phyloP scores from a whole-genome alignment of 352 stramenopile species.

The Pythium plurisporium region DNA sequence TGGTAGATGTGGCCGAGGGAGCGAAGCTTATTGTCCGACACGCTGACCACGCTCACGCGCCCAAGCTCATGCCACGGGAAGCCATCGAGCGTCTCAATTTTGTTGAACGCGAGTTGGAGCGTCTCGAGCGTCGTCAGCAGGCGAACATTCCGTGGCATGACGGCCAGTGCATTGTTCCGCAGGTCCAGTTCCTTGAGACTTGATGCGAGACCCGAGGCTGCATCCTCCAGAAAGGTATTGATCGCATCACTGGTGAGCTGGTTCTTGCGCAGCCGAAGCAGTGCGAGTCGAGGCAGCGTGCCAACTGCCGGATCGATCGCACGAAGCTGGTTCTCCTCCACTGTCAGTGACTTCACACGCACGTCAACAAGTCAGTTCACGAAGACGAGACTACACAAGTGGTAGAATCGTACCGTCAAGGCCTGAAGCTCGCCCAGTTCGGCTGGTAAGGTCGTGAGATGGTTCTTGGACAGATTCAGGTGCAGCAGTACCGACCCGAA shows the following conservation, averaged over 20 bases:
- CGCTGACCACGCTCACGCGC: constrained; percentile 50
- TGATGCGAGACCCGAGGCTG: not conserved
- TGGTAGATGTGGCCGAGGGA: constrained; percentile 64
- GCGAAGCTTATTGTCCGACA: constrained; percentile 75
- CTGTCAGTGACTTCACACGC: constrained; percentile 58
- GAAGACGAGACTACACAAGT: not conserved
- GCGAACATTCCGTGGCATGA: constrained; percentile 36
- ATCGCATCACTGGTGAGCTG: constrained; percentile 45
- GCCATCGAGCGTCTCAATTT: constrained; percentile 57
- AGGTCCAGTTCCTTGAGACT: constrained; percentile 63
- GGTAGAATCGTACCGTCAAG: constrained; percentile 32
- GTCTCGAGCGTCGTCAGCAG: constrained; percentile 47
- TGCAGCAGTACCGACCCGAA: constrained; percentile 54
- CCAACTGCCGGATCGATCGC: constrained; percentile 39
- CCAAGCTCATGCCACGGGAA: constrained; percentile 52
- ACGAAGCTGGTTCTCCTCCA: constrained; percentile 63
- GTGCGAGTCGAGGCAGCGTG: constrained; percentile 41
- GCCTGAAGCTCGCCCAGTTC: constrained; percentile 40
- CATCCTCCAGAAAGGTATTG: constrained; percentile 33
- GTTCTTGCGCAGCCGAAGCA: constrained; percentile 74
- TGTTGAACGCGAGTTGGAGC: constrained; percentile 66
- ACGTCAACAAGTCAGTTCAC: not conserved
- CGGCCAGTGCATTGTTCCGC: constrained; percentile 53
- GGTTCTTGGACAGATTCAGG: constrained; percentile 68
- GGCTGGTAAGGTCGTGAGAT: constrained; percentile 36